These are phyloP conservation scores for Suillus weaverae DNA, from an alignment of 768 basidiomycete genomes.

Conservation along the genomic window DNA sequence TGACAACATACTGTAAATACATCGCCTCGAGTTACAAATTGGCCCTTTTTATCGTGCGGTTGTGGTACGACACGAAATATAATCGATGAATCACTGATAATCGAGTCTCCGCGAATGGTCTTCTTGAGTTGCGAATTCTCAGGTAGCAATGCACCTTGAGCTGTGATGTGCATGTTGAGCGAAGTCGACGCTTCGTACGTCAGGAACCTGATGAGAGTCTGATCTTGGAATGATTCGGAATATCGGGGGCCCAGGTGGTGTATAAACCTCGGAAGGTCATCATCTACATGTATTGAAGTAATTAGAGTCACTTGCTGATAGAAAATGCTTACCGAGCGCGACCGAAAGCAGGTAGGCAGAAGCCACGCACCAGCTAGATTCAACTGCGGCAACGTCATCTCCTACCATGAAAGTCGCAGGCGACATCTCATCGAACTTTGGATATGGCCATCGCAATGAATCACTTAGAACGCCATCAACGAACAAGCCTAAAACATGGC, in stretches of 20 bases:
- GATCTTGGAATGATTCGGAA: slow-evolving; percentile 72
- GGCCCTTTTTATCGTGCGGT: slow-evolving; percentile 7
- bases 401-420: slow-evolving; percentile 55
- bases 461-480: slow-evolving; percentile 71
- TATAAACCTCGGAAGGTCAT: slow-evolving; percentile 71
- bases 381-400: slow-evolving; percentile 42
- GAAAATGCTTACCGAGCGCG: slow-evolving; percentile 49
- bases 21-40: slow-evolving; percentile 42
- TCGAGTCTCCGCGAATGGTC: slow-evolving; percentile 42
- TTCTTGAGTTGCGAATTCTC: slow-evolving; percentile 36
- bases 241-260: slow-evolving; percentile 85
- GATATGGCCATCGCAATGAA: slow-evolving; percentile 62
- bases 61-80: slow-evolving; percentile 41
- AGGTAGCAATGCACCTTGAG: slow-evolving; percentile 41
- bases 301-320: neutral
- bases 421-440: slow-evolving; percentile 43
- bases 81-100: slow-evolving; percentile 40
- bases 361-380: slow-evolving; percentile 60
- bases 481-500: slow-evolving; percentile 55
- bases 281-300: slow-evolving; percentile 42
- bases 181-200: slow-evolving; percentile 87
- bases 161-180: slow-evolving; percentile 75
- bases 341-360: slow-evolving; percentile 62
- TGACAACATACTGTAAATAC: slow-evolving; percentile 59
- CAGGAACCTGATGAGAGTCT: slow-evolving; percentile 65